A percentile compares a stretch with the other conserved stretches of the same genome.
phyloP scores from a whole-genome alignment of 257 asterid species.

The Parsonsia alboflavescens region DNA sequence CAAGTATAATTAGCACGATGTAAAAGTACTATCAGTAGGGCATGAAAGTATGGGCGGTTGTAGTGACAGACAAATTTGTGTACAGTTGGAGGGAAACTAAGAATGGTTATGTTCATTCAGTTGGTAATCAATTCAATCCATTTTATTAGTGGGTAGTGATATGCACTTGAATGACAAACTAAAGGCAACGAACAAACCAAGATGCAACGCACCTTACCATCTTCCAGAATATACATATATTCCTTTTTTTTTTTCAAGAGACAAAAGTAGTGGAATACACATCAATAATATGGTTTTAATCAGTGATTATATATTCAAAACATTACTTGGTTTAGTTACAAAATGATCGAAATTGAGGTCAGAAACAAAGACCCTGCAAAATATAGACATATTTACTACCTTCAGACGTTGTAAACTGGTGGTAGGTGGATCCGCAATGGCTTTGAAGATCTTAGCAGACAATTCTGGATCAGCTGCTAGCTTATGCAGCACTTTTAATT shows the following conservation, averaged over 20 bases:
- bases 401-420: conserved; percentile 94
- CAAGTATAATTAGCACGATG: not conserved
- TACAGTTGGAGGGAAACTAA: not conserved
- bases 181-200: not conserved
- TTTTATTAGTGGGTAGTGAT: not conserved
- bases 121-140: not conserved
- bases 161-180: not conserved
- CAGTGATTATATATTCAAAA: not conserved
- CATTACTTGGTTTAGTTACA: not conserved
- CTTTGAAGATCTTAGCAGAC: conserved; percentile 77
- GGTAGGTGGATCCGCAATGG: conserved; percentile 95
- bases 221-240: not conserved
- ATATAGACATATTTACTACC: conserved; percentile 26
- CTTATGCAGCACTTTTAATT: conserved; percentile 60
- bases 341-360: not conserved
- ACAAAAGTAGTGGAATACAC: not conserved
- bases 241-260: too few relatives aligned
- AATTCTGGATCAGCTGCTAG: conserved; percentile 56
- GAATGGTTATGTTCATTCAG: not conserved
- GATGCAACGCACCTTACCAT: too few relatives aligned
- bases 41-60: not conserved
- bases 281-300: not conserved
- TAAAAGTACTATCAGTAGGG: not conserved
- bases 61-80: not conserved
- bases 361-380: not conserved